These are phyloP conservation scores for Apiosordaria backusii DNA, from an alignment of 495 filamentous ascomycete genomes.

Conservation along the genomic window DNA sequence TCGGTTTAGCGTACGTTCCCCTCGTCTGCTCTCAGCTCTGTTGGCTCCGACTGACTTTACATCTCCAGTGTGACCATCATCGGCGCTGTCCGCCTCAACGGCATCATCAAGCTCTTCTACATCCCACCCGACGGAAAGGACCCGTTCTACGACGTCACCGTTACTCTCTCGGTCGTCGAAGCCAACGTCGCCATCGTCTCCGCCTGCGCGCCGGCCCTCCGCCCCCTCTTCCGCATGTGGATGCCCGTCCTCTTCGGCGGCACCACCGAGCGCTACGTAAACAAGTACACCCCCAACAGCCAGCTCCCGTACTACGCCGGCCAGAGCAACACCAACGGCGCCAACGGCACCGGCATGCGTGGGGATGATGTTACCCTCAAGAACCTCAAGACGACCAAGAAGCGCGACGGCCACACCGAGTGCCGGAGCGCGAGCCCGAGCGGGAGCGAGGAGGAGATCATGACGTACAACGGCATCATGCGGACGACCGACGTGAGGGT, in stretches of 20 bases:
- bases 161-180: conserved; percentile 46
- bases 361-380: background rate
- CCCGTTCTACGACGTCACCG: conserved; percentile 36
- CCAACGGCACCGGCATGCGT: background rate
- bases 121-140: conserved; percentile 18
- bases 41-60: background rate
- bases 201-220: conserved; percentile 40
- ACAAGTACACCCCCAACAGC: conserved; percentile 13
- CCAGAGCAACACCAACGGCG: background rate
- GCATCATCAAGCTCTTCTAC: conserved; percentile 21
- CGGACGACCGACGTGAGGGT: conserved; percentile 15
- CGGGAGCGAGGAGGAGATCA: conserved; percentile 19
- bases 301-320: conserved; percentile 5
- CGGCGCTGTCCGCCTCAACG: conserved; percentile 32
- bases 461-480: conserved; percentile 22
- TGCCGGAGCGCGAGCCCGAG: conserved; percentile 15
- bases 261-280: conserved; percentile 7
- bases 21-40: background rate
- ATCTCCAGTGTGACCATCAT: conserved; percentile 45
- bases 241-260: conserved; percentile 14
- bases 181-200: conserved; percentile 51
- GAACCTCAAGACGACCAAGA: conserved; percentile 6
- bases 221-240: conserved; percentile 30
- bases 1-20: conserved; percentile 42
- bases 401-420: conserved; percentile 6